A percentile compares a stretch with the other conserved stretches of the same genome.
phyloP scores from a whole-genome alignment of 805 yeast genomes.

The Wickerhamomyces chaumierensis region DNA sequence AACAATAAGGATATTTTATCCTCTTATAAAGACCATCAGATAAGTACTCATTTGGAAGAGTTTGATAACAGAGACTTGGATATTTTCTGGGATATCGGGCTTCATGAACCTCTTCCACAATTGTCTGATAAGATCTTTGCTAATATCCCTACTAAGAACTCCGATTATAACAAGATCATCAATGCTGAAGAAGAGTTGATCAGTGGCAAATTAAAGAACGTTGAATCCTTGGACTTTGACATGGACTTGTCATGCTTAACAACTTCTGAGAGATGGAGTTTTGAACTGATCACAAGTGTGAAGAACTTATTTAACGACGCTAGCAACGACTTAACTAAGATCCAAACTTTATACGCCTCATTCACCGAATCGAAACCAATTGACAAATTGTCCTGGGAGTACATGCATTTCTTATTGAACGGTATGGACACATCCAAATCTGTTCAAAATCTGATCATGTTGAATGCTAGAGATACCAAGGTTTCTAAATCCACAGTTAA shows the following conservation, averaged over 20 bases:
- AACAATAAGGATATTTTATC: constrained; percentile 17
- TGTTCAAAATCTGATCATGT: constrained; percentile 8
- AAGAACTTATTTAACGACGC: constrained; percentile 5
- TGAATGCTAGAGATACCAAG: not conserved
- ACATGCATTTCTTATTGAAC: constrained; percentile 9
- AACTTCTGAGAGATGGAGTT: constrained; percentile 14
- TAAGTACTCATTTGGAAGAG: constrained; percentile 14
- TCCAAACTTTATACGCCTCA: constrained; percentile 2
- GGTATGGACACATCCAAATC: constrained; percentile 12
- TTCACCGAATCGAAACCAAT: constrained; percentile 8
- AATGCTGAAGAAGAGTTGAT: constrained; percentile 8
- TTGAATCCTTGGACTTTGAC: no score
- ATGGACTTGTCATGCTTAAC: constrained; percentile 7
- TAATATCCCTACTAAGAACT: constrained; percentile 4
- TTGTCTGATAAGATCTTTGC: constrained; percentile 6
- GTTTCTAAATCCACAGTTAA: constrained; percentile 2
- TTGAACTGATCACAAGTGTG: constrained; percentile 4
- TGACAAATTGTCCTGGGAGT: constrained; percentile 10
- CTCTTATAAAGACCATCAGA: constrained; percentile 7
- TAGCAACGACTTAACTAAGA: not conserved
- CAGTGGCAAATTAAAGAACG: constrained; percentile 3
- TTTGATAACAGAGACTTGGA: constrained; percentile 53
- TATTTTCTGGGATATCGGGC: constrained; percentile 42
- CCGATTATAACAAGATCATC: constrained; percentile 9
- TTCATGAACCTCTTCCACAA: constrained; percentile 18